Evolutionary conservation across 768 basidiomycete genomes (phyloP).

Genomic region (Rhizopogon vinicolor): DNA sequence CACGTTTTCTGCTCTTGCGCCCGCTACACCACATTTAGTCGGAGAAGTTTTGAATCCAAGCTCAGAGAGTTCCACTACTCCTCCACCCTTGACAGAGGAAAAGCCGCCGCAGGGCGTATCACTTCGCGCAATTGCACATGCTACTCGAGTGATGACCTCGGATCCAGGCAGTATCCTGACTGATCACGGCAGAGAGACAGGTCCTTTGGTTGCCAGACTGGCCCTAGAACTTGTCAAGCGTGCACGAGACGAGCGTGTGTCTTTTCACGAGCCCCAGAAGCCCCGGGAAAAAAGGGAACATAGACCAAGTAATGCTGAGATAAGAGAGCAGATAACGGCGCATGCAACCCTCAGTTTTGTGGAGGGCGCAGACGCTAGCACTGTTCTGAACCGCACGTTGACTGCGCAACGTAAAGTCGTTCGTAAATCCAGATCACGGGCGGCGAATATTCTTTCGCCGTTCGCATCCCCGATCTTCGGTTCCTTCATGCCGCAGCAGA

Average conservation of each 20-base stretch:
- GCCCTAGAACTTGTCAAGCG: slow-evolving; percentile 66
- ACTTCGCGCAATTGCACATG: slow-evolving; percentile 72
- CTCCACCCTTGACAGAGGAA: slow-evolving; percentile 21
- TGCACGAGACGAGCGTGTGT: slow-evolving; percentile 59
- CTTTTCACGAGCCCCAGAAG: slow-evolving; percentile 32
- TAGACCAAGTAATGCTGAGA: slow-evolving; percentile 22
- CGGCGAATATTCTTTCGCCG: slow-evolving; percentile 32
- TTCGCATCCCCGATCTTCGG: slow-evolving; percentile 59
- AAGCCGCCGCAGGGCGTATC: slow-evolving; percentile 55
- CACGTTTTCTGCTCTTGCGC: slow-evolving; percentile 11
- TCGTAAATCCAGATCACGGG: slow-evolving; percentile 31
- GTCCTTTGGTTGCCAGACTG: slow-evolving; percentile 52
- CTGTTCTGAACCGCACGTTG: slow-evolving; percentile 44
- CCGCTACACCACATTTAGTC: slow-evolving; percentile 23
- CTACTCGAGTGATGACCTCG: slow-evolving; percentile 83
- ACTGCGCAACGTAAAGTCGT: slow-evolving; percentile 27
- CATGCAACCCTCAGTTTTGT: slow-evolving; percentile 40
- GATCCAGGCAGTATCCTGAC: slow-evolving; percentile 71
- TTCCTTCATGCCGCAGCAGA: slow-evolving; percentile 49
- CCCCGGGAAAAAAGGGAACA: slow-evolving; percentile 44
- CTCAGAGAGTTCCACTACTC: slow-evolving; percentile 23
- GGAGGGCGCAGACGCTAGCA: slow-evolving; percentile 38
- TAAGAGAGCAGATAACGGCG: slow-evolving; percentile 27
- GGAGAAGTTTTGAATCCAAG: slow-evolving; percentile 16
- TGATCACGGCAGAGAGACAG: slow-evolving; percentile 63